These are phyloP conservation scores for Coccomyxa sp. DNA, from an alignment of 139 green algal genomes.

Conservation along the genomic window DNA sequence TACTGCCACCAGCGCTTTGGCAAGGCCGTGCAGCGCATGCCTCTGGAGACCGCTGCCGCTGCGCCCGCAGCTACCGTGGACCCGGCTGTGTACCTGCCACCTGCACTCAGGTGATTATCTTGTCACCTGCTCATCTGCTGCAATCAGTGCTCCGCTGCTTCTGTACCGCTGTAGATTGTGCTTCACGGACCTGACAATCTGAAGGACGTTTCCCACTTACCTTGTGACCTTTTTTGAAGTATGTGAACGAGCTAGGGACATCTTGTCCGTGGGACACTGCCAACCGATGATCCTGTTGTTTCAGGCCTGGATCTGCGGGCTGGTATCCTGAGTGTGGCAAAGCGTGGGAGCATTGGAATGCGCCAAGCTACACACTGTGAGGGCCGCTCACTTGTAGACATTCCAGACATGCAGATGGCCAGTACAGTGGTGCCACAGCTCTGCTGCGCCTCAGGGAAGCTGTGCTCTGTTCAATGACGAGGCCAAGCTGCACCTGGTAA, in stretches of 20 bases:
- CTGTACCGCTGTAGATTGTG: neutral
- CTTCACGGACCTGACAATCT: neutral
- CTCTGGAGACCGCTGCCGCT: conserved; percentile 38
- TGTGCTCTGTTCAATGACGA: too few relatives aligned
- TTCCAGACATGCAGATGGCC: too few relatives aligned
- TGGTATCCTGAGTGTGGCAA: conserved; percentile 56
- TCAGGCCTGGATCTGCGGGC: conserved; percentile 22
- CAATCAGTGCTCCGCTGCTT: neutral
- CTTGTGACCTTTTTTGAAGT: neutral
- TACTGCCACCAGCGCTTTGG: conserved; percentile 40
- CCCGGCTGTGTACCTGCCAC: conserved; percentile 39
- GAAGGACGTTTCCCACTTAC: neutral
- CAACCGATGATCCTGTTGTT: neutral
- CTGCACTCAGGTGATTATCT: conserved; percentile 27
- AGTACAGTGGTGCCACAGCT: too few relatives aligned
- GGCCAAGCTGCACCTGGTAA: too few relatives aligned
- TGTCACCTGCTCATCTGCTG: neutral
- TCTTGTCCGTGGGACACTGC: neutral
- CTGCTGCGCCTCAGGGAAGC: too few relatives aligned
- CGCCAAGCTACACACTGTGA: neutral
- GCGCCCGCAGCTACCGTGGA: conserved; percentile 28
- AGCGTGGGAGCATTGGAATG: conserved; percentile 23
- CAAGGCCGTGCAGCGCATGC: conserved; percentile 39
- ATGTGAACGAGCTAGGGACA: neutral
- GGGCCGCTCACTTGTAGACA: too few relatives aligned